Percentiles rank a stretch among this genome's conserved stretches.
Evolutionary conservation across 257 asterid species (phyloP).

Genomic region (Galeopsis tetrahit): DNA sequence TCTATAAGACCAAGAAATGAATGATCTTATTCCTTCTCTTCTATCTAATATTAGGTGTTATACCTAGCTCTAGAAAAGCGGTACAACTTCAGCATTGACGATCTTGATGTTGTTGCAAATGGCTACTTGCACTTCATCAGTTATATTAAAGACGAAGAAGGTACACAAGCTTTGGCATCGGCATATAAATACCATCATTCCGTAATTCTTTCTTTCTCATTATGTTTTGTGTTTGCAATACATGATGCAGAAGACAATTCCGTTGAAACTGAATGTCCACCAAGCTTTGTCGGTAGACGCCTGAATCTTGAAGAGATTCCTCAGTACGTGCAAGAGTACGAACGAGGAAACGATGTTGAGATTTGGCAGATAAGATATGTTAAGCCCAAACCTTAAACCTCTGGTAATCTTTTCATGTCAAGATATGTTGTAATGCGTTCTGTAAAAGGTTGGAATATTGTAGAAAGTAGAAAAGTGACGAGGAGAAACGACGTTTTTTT

Average conservation of each 20-base stretch:
- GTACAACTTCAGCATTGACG: constrained; percentile 80
- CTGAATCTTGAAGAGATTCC: constrained; percentile 67
- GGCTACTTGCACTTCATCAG: constrained; percentile 84
- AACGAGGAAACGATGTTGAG: constrained; percentile 82
- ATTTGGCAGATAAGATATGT: constrained; percentile 72
- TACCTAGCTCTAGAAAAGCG: constrained; percentile 95
- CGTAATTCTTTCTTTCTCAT: not conserved
- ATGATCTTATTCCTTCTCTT: constrained; percentile 1
- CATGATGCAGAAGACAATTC: constrained; percentile 49
- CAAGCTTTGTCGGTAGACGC: constrained; percentile 55
- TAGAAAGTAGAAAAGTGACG: not conserved
- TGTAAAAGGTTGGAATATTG: constrained; percentile 11
- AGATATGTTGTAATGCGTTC: not conserved
- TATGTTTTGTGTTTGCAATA: constrained; percentile 4
- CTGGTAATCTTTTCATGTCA: constrained; percentile 21
- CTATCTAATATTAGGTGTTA: constrained; percentile 54
- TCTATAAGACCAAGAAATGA: constrained; percentile 1
- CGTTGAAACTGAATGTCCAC: constrained; percentile 27
- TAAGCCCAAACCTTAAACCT: constrained; percentile 19
- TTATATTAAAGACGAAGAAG: constrained; percentile 49
- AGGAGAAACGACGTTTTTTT: constrained; percentile 21
- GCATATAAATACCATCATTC: not conserved
- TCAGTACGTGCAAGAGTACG: constrained; percentile 63
- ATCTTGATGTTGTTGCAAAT: constrained; percentile 87
- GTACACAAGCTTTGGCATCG: constrained; percentile 35